Base-by-base conservation (phyloP, 2,329 filamentous ascomycete species). In the Apiospora arundinis region DNA sequence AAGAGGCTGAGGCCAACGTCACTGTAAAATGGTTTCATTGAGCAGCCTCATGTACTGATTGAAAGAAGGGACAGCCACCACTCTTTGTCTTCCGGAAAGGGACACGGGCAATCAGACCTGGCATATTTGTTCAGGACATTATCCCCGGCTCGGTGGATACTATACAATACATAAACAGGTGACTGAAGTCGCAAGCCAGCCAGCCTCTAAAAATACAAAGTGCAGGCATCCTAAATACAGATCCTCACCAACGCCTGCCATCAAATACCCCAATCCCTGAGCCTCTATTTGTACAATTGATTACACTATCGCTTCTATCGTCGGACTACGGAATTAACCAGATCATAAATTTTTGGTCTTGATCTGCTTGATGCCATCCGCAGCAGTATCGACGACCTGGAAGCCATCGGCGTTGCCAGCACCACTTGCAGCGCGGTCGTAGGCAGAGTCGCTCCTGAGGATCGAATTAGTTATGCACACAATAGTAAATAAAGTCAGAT, bases 371-470 rank as follows among this genome's bases (percentile, higher is more conserved):
- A 90, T 89, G 0, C 88, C 87, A 67, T 88, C 83, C 0, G 84
- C 82, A 1, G 84, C 86, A n/a, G 94, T 97, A 81, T 95, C 94
- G 16, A 98, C 93, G 68, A 95, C 92, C 78, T 89, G 89, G 79
- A 95, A 97, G 0, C 85, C 88, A 68, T 89, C 91, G 1, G 91
- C 91, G 75, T 91, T 88, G 76, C 94, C 94, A 67, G 93, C 81
- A 0, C 95, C 95, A 77, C 90, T 92, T 72, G 95, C 94, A 1
- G 95, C 95, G 70, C 89, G 87, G 49, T 88, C 89, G 74, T 91
- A 92, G 0, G 90, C 90, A 44, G 85, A 86, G 48, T 91, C 89
- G 70, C 86, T 89, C 67, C 87, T 83, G 74, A 56, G 45, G 4
- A n/a, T 1, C 18, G 9, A 14, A 63, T 77, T 48, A 77, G 71